phyloP scores from a whole-genome alignment of 2,329 filamentous ascomycete species.

The Alternaria arbusti region DNA sequence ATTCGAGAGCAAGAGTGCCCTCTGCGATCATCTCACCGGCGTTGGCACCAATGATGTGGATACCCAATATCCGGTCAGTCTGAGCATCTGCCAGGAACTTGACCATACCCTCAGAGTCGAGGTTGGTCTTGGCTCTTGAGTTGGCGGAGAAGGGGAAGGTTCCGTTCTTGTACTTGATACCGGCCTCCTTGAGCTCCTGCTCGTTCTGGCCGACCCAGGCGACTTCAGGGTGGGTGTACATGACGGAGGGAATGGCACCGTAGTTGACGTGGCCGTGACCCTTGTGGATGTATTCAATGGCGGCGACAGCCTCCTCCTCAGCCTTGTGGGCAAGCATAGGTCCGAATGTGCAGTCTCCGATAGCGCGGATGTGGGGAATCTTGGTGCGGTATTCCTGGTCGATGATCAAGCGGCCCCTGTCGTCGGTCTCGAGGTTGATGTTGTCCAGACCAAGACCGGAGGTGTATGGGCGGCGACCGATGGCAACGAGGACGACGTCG shows the following conservation, averaged over 20 bases:
- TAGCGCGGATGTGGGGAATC: conserved; percentile 93
- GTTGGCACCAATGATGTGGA: conserved; percentile 95
- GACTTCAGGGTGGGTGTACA: conserved; percentile 99
- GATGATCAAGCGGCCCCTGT: conserved; percentile 92
- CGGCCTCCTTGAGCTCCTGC: conserved; percentile 88
- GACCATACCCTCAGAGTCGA: conserved; percentile 93
- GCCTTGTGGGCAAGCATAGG: conserved; percentile 99
- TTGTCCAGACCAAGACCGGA: conserved; percentile 90
- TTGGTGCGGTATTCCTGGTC: conserved; percentile 99
- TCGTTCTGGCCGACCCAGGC: conserved; percentile 99
- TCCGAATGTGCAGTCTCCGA: conserved; percentile 95
- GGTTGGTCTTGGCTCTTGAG: conserved; percentile 97
- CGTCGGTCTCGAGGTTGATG: conserved; percentile 88
- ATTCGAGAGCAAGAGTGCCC: conserved; percentile 92
- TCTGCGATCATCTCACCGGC: conserved; percentile 99
- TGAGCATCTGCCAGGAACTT: conserved; percentile 97
- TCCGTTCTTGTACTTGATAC: conserved; percentile 90
- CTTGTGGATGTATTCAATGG: conserved; percentile 96
- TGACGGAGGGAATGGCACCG: conserved; percentile 94
- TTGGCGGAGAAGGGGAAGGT: conserved; percentile 98
- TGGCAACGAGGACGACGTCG: conserved; percentile 94
- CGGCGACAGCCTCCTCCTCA: conserved; percentile 95
- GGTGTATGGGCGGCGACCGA: conserved; percentile 95
- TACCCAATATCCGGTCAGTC: conserved; percentile 92
- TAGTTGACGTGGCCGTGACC: conserved; percentile 99